Base-by-base conservation (phyloP, 2,329 filamentous ascomycete genomes). In the Didymella keratinophila region DNA sequence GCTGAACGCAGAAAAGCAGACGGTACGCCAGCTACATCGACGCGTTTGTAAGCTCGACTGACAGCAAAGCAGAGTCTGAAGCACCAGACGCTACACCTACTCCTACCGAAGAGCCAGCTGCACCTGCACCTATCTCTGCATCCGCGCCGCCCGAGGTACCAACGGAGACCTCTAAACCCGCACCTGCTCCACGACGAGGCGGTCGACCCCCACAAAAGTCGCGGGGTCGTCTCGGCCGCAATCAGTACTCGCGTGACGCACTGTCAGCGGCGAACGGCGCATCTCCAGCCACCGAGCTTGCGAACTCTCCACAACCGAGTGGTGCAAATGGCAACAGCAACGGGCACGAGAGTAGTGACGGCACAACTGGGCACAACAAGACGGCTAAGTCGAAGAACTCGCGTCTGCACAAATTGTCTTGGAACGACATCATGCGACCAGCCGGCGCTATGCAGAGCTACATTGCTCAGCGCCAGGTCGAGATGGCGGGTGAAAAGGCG, bases 361-460 rank as follows among this genome's bases (percentile, higher is more conserved):
- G 80, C 80, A 57, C 87, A 86, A 69, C 78, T 80, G 56, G 81
- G 82, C 48, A 85, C 84, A 76, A 73, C 84, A 76, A 73, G 75
- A 83, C 82, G 63, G 87, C 84, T 65, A 92, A 91, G 74, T 76
- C 81, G 3, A 82, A 82, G 60, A 81, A 83, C 49, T 80, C 81
- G 76, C 81, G 85, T 62, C 77, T 83, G 12, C 81, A 85, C 52
- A 81, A 83, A 67, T 86, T 93, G 56, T 93, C 88, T 27, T 91
- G 96, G 88, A 89, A 89, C 59, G 93, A 97, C 72, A 93, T 96
- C 87, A 92, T 91, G 78, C 87, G 91, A 64, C 89, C 92, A 10
- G 92, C 93, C 6, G 86, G 90, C 4, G 90, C 86, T 20, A 96
- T 97, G 72, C 84, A 96, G 58, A 92, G 95, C 67, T 97, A 94